Evolutionary conservation across 176 grass and related monocot genomes (phyloP).

Genomic region (Eleusine indica): DNA sequence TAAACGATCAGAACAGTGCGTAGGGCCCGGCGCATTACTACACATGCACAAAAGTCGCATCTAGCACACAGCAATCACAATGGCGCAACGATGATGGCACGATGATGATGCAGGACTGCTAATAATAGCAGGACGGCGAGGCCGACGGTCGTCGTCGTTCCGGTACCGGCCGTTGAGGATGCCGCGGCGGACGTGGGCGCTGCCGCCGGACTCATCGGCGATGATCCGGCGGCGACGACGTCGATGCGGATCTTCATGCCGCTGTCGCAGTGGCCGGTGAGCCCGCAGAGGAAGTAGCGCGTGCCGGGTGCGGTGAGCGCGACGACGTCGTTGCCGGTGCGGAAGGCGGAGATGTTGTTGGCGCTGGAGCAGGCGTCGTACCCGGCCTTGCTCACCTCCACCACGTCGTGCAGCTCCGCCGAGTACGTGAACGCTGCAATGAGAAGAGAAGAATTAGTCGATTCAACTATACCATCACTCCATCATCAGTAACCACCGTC

Average conservation of each 20-base stretch:
- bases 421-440: conserved; percentile 61
- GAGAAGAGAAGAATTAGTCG: too few species aligned
- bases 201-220: not conserved
- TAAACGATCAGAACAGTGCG: too few species aligned
- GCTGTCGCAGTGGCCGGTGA: conserved; percentile 54
- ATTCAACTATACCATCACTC: too few species aligned
- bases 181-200: not conserved
- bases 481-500: too few species aligned
- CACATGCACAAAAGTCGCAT: not conserved
- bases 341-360: conserved; percentile 49
- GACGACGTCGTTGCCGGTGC: conserved; percentile 63
- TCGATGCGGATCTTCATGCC: conserved; percentile 79
- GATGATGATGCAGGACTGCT: not conserved
- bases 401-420: conserved; percentile 60
- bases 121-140: not conserved
- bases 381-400: conserved; percentile 61
- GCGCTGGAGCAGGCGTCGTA: conserved; percentile 58
- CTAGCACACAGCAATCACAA: too few species aligned
- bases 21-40: not conserved
- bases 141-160: not conserved
- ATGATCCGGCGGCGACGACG: conserved; percentile 6
- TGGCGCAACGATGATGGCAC: not conserved
- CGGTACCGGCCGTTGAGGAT: not conserved
- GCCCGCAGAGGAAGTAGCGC: conserved; percentile 82
- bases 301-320: conserved; percentile 47